These are phyloP conservation scores for Dicorynia guianensis DNA, from an alignment of 306 rosid species.

Conservation along the genomic window DNA sequence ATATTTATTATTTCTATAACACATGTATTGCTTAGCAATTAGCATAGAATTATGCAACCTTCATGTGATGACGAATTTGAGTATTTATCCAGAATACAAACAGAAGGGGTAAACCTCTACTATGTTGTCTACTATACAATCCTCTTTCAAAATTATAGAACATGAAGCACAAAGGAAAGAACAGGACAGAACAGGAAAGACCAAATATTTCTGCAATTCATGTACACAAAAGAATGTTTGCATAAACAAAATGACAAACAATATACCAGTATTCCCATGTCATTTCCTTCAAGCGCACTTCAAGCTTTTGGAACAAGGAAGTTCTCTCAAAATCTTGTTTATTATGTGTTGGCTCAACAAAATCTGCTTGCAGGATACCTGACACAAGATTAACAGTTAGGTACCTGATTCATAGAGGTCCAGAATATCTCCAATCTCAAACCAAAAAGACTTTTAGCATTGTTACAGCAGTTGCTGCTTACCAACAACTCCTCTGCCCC, in stretches of 20 bases:
- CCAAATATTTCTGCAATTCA: conserved; percentile 4
- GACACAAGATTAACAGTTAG: conserved; percentile 40
- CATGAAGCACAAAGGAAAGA: conserved; percentile 9
- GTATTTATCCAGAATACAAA: background rate
- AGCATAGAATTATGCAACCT: conserved; percentile 30
- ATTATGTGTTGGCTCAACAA: conserved; percentile 86
- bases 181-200: conserved; percentile 10
- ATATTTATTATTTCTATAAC: background rate
- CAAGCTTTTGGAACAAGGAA: conserved; percentile 87
- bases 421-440: conserved; percentile 24
- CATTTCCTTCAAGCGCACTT: conserved; percentile 84
- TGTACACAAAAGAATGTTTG: conserved; percentile 8
- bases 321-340: conserved; percentile 98
- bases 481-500: conserved; percentile 96
- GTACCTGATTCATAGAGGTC: conserved; percentile 7
- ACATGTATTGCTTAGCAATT: conserved; percentile 9
- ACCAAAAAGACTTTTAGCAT: conserved; percentile 20
- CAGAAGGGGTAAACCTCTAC: conserved; percentile 23
- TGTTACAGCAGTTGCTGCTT: conserved; percentile 43
- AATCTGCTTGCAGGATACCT: conserved; percentile 92
- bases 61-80: background rate
- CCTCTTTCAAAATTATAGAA: conserved; percentile 17
- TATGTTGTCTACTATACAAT: background rate
- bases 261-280: conserved; percentile 87
- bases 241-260: conserved; percentile 13